Evolutionary conservation across 257 asterid genomes (phyloP).

Genomic region (Craterostigma plantagineum): DNA sequence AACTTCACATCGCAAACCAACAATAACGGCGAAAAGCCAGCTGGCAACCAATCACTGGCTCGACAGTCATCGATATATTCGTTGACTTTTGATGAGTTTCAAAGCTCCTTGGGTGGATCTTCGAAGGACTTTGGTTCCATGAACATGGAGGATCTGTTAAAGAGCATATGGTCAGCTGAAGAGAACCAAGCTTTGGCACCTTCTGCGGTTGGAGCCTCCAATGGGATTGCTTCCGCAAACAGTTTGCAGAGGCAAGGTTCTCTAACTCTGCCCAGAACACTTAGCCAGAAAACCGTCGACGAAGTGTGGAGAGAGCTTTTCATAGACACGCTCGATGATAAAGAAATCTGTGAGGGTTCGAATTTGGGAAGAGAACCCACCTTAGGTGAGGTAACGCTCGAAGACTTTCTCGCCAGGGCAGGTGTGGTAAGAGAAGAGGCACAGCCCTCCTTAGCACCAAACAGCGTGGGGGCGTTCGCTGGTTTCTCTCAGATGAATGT

Average conservation of each 20-base stretch:
- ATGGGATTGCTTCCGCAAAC: conserved; percentile 12
- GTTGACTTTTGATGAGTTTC: conserved; percentile 85
- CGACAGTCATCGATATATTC: conserved; percentile 74
- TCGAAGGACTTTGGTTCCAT: conserved; percentile 93
- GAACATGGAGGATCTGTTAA: conserved; percentile 77
- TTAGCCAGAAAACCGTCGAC: conserved; percentile 47
- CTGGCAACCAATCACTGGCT: conserved; percentile 21
- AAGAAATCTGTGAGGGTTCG: conserved; percentile 7
- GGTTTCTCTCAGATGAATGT: conserved; percentile 13
- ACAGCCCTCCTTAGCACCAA: conserved; percentile 24
- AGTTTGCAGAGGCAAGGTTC: conserved; percentile 48
- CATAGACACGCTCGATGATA: conserved; percentile 1
- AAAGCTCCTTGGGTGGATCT: conserved; percentile 31
- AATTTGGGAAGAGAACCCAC: conserved; percentile 21
- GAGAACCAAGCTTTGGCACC: conserved; percentile 32
- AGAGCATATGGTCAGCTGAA: conserved; percentile 65
- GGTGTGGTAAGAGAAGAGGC: conserved; percentile 34
- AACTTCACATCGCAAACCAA: conserved; percentile 10
- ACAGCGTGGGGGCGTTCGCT: not conserved
- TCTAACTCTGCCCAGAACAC: conserved; percentile 24
- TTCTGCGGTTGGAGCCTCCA: conserved; percentile 1
- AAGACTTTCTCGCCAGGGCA: conserved; percentile 44
- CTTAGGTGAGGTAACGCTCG: conserved; percentile 56
- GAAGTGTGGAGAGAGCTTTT: conserved; percentile 39
- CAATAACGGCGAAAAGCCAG: conserved; percentile 25